Evolutionary conservation across 345 rosid species (phyloP).

Genomic region (Brassica cretica): DNA sequence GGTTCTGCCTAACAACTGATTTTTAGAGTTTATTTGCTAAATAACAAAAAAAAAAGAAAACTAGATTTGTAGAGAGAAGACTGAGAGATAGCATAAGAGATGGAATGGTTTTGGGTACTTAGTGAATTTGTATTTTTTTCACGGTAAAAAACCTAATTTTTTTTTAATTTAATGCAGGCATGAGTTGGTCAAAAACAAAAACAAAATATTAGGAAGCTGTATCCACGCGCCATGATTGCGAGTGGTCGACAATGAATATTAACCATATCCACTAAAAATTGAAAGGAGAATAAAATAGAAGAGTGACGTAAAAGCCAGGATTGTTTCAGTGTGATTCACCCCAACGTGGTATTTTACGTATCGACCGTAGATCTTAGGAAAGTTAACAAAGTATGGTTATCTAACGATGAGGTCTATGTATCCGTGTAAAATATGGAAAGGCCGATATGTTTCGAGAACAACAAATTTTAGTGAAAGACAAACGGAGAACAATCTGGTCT

Average conservation of each 20-base stretch:
- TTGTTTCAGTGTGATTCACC: background rate
- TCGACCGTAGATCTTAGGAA: slow-evolving; percentile 18
- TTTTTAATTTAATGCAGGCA: no score
- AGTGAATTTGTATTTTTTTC: no score
- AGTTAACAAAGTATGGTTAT: background rate
- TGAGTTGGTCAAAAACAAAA: background rate
- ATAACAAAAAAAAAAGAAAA: no score
- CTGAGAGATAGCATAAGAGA: no score
- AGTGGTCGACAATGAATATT: background rate
- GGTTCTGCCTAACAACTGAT: no score
- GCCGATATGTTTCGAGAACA: slow-evolving; percentile 3
- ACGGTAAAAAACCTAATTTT: no score
- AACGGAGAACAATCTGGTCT: slow-evolving; percentile 26
- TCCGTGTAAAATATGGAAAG: slow-evolving; percentile 15
- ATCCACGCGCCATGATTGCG: background rate
- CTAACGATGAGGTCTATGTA: slow-evolving; percentile 10
- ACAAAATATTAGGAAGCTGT: background rate
- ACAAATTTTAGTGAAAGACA: slow-evolving; percentile 5
- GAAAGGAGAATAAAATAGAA: background rate
- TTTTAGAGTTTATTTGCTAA: no score
- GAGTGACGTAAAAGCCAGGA: slow-evolving; percentile 28
- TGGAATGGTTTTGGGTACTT: no score
- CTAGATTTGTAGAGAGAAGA: no score
- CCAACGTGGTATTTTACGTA: background rate
- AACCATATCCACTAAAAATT: background rate